Evolutionary conservation across 768 basidiomycete genomes (phyloP), one percentile per base, ranked within the genome.

Genomic region (Favolaschia claudopus): DNA sequence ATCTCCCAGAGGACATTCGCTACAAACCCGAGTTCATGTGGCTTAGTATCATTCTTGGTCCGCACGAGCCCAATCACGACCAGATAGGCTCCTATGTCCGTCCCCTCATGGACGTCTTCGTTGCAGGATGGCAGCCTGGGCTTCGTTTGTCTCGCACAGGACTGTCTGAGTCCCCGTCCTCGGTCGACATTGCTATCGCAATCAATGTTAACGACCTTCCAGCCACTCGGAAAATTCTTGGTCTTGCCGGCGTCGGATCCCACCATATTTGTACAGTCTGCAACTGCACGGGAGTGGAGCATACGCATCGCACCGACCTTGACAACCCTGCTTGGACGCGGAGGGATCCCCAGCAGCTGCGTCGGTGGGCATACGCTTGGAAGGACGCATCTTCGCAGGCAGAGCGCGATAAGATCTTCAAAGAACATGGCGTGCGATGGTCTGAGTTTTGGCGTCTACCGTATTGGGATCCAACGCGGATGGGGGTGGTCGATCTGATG

Each of bases 21-120:
- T 70, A 71, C 53, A 65, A 69, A 22, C 52, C 60, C 3, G 67
- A 74, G 55, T 70, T 74, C 43, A 60, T 75, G 58, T 72, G 60
- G 27, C 32, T 70, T 6, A 31, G 56, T 0, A 69, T 74, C 19
- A 59, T 74, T 13, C 65, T 62, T 2, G 65, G 74, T 5, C 74
- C 71, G 0, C 48, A 61, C 5, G 66, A 75, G 33, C 68, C 66
- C 12, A 34, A 32, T 9, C 37, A 53, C 3, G 61, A 73, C 3
- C 27, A 70, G 17, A 54, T 75, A 14, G 69, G 71, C 31, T 37
- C 60, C 33, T 68, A 70, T 25, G 54, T 70, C 4, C 20, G 63
- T 2, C 73, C 64, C 6, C 43, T 76, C 1, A 57, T 75, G 10
- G 49, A 70, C 12, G 67, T 70, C 22, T 59, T 70, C 33, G 31